These are phyloP conservation scores for Zygosaccharomyces sapae DNA, from an alignment of 1,139 yeast species.

Conservation along the genomic window DNA sequence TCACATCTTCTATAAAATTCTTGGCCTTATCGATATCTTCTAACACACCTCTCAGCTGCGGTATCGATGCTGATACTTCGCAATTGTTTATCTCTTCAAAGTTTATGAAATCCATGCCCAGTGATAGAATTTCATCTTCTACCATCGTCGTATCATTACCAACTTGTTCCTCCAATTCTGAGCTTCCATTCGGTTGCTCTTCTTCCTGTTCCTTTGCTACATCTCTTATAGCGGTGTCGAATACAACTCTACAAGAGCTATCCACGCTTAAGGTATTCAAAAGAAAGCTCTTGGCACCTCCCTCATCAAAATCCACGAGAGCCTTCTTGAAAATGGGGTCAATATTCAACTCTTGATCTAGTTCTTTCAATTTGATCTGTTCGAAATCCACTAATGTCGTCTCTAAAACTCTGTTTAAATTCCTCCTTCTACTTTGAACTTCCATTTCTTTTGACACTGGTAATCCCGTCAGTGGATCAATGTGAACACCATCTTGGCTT, in stretches of 20 bases:
- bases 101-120: slow-evolving; percentile 35
- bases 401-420: slow-evolving; percentile 44
- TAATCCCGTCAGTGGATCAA: slow-evolving; percentile 36
- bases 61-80: slow-evolving; percentile 61
- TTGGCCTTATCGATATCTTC: slow-evolving; percentile 57
- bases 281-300: slow-evolving; percentile 83
- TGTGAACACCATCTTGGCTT: slow-evolving; percentile 32
- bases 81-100: slow-evolving; percentile 40
- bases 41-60: slow-evolving; percentile 53
- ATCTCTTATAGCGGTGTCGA: slow-evolving; percentile 39
- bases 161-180: slow-evolving; percentile 1
- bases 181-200: slow-evolving; percentile 19
- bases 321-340: slow-evolving; percentile 90
- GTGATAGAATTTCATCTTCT: slow-evolving; percentile 33
- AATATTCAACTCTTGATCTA: slow-evolving; percentile 72
- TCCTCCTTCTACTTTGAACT: slow-evolving; percentile 32
- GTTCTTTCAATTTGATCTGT: slow-evolving; percentile 57
- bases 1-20: slow-evolving; percentile 48
- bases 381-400: slow-evolving; percentile 55
- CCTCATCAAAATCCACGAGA: slow-evolving; percentile 89
- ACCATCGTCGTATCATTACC: slow-evolving; percentile 9
- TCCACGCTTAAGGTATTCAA: slow-evolving; percentile 57
- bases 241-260: slow-evolving; percentile 37
- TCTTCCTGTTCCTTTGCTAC: slow-evolving; percentile 21
- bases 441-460: slow-evolving; percentile 35